These are phyloP conservation scores for Murraya koenigii DNA, from an alignment of 345 rosid genomes.

Conservation along the genomic window DNA sequence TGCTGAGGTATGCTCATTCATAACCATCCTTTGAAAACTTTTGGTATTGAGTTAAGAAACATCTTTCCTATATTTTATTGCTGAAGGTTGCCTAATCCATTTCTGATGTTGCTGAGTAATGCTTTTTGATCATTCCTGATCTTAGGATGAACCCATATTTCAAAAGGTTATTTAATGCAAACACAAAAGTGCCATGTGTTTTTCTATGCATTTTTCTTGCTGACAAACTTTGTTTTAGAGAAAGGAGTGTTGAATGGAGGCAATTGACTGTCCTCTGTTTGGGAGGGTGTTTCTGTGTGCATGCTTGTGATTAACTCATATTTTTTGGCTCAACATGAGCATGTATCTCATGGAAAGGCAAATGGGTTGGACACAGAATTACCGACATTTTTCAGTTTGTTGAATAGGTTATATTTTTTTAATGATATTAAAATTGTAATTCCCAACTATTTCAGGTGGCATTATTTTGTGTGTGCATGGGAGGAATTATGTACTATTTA, in stretches of 20 bases:
- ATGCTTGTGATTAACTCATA: no score
- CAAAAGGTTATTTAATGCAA: not conserved
- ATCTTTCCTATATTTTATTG: not conserved
- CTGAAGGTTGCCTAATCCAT: not conserved
- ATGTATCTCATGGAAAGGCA: not conserved
- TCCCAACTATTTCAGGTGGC: slow-evolving; percentile 62
- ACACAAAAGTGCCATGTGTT: not conserved
- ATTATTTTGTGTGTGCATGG: slow-evolving; percentile 93
- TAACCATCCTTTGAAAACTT: not conserved
- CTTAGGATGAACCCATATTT: not conserved
- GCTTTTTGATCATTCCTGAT: not conserved
- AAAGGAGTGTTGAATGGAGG: not conserved
- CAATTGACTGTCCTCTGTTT: not conserved
- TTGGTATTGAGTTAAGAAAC: not conserved
- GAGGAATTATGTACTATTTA: slow-evolving; percentile 95
- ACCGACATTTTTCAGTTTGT: not conserved
- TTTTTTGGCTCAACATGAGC: not conserved
- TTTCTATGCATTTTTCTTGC: not conserved
- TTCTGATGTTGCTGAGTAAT: not conserved
- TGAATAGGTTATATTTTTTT: not conserved
- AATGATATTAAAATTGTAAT: not conserved
- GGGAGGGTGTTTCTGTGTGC: not conserved
- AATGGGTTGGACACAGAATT: not conserved
- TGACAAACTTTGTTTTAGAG: not conserved
- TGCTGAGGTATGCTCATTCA: slow-evolving; percentile 66